phyloP scores from a whole-genome alignment of 2,329 filamentous ascomycete species.

The Colletotrichum ledebouriae region DNA sequence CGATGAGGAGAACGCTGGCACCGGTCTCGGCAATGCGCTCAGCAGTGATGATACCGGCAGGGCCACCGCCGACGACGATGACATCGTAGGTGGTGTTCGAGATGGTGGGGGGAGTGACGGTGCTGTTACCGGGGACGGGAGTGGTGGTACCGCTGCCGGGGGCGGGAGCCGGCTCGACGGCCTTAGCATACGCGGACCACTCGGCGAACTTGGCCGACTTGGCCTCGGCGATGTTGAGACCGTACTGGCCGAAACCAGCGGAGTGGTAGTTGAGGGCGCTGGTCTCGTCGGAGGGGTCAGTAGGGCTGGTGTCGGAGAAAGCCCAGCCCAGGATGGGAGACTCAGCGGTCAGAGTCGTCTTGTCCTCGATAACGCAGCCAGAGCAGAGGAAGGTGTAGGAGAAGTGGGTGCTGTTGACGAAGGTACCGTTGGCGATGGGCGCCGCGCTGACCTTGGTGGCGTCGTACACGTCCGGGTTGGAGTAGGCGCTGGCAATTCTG shows the following conservation, averaged over 20 bases:
- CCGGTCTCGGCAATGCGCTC: constrained; percentile 54
- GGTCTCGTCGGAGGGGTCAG: constrained; percentile 49
- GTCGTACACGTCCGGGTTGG: constrained; percentile 60
- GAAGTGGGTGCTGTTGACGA: constrained; percentile 65
- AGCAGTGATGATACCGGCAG: constrained; percentile 53
- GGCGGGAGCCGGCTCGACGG: constrained; percentile 20
- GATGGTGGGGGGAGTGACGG: constrained; percentile 42
- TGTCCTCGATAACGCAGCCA: constrained; percentile 55
- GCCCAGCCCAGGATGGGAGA: constrained; percentile 56
- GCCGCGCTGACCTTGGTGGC: constrained; percentile 54
- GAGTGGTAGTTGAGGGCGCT: constrained; percentile 56
- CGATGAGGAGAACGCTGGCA: constrained; percentile 53
- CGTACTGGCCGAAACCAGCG: constrained; percentile 55
- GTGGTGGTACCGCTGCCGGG: constrained; percentile 33
- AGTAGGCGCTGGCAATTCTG: constrained; percentile 56
- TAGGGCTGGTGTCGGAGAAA: constrained; percentile 51
- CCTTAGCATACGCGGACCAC: constrained; percentile 38
- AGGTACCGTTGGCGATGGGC: constrained; percentile 65
- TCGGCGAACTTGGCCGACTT: constrained; percentile 49
- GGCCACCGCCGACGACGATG: constrained; percentile 55
- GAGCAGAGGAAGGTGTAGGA: constrained; percentile 68
- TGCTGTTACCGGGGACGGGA: constrained; percentile 45
- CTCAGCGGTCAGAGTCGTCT: constrained; percentile 48
- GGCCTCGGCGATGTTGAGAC: constrained; percentile 49
- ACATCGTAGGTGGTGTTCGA: constrained; percentile 55